These are phyloP conservation scores for Strigomonas galati DNA, from an alignment of 208 protist species.

Conservation along the genomic window DNA sequence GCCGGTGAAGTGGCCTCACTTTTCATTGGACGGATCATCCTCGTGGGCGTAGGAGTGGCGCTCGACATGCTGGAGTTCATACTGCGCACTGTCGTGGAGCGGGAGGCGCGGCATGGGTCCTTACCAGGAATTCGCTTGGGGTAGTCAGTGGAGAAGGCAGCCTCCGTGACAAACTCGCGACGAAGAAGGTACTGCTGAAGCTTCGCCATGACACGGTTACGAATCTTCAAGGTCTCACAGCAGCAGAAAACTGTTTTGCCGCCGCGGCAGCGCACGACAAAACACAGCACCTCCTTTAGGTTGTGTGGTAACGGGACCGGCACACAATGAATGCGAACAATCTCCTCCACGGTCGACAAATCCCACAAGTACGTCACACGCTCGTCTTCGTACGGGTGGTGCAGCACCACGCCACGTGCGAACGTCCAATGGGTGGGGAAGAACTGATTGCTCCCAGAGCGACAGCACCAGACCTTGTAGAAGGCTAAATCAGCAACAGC, in stretches of 20 bases:
- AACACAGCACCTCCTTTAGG: conserved; percentile 4
- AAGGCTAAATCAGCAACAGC: background rate
- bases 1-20: background rate
- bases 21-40: background rate
- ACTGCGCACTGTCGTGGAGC: conserved; percentile 1
- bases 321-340: background rate
- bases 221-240: background rate
- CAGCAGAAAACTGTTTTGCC: conserved; percentile 10
- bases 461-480: conserved; percentile 12
- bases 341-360: conserved; percentile 6
- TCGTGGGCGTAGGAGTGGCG: background rate
- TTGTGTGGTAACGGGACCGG: background rate
- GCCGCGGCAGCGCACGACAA: conserved; percentile 9
- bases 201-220: background rate
- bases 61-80: conserved; percentile 6
- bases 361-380: conserved; percentile 6
- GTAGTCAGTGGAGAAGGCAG: conserved; percentile 4
- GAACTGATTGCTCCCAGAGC: background rate
- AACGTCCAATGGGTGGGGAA: conserved; percentile 5
- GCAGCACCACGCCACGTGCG: conserved; percentile 6
- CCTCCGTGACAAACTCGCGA: background rate
- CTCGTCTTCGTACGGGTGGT: background rate
- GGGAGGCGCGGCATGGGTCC: background rate
- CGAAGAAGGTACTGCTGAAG: conserved; percentile 13
- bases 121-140: conserved; percentile 7